A percentile compares a stretch with the other conserved stretches of the same genome.
phyloP scores from a whole-genome alignment of 129 eudicot genomes.

The Flaveria ramosissima region DNA sequence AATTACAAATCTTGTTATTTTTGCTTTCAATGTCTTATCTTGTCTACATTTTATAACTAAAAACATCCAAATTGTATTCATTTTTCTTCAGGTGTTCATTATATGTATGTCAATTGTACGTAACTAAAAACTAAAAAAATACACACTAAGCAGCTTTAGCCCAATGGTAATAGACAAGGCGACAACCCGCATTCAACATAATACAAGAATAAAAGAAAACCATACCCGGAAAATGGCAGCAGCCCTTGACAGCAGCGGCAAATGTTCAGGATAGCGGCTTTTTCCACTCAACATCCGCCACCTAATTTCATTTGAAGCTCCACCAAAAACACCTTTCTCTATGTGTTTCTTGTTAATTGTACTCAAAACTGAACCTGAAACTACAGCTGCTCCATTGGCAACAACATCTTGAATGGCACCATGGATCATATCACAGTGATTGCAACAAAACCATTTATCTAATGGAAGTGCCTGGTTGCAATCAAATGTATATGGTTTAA shows the following conservation, averaged over 20 bases:
- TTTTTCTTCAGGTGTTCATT: not conserved
- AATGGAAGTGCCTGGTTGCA: conserved; percentile 73
- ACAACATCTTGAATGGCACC: conserved; percentile 56
- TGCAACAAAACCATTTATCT: conserved; percentile 93
- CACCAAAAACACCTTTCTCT: conserved; percentile 44
- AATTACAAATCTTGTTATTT: not conserved
- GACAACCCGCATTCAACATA: not conserved
- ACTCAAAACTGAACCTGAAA: conserved; percentile 51
- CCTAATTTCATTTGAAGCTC: conserved; percentile 45
- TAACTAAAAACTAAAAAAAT: not conserved
- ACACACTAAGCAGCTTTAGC: not conserved
- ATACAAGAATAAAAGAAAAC: not conserved
- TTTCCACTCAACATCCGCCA: conserved; percentile 88
- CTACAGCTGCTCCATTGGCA: conserved; percentile 52
- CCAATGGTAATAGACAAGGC: not conserved
- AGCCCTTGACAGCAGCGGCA: conserved; percentile 74
- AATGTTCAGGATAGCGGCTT: conserved; percentile 74
- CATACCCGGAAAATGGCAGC: conserved; percentile 89
- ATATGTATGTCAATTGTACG: not conserved
- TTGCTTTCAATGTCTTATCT: not conserved
- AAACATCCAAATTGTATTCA: not conserved
- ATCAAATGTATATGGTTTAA: conserved; percentile 1
- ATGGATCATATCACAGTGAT: conserved; percentile 72
- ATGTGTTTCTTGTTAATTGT: conserved; percentile 48
- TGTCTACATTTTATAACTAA: not conserved